Conservation (phyloP, 345 rosid species). For the Chamaenerion angustifolium region DNA sequence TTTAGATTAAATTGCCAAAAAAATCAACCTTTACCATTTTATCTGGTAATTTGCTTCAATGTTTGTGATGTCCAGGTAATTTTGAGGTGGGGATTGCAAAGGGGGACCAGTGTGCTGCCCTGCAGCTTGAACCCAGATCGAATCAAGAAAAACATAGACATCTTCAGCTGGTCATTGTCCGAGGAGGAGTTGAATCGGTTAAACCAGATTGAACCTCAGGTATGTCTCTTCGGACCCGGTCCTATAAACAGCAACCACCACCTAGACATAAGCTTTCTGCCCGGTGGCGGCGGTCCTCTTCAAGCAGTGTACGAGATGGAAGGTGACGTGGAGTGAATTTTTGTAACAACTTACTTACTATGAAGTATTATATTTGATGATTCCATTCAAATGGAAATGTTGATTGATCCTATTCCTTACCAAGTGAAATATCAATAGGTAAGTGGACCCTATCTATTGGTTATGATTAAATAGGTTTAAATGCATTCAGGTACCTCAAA, state of each 20-base stretch:
- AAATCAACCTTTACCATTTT: too few species aligned
- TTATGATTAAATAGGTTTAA: too few species aligned
- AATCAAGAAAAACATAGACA: conserved; percentile 36
- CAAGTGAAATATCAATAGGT: too few species aligned
- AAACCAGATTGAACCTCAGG: conserved; percentile 44
- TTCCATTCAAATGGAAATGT: too few species aligned
- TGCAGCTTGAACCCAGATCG: conserved; percentile 44
- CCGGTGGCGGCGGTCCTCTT: conserved; percentile 33
- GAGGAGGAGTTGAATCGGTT: conserved; percentile 32
- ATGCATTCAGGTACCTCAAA: too few species aligned
- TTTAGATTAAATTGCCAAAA: too few species aligned
- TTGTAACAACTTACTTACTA: too few species aligned
- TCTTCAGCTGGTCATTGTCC: conserved; percentile 34
- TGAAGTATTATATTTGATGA: too few species aligned
- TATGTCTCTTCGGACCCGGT: conserved; percentile 38
- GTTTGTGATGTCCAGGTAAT: conserved; percentile 20
- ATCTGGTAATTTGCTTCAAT: too few species aligned
- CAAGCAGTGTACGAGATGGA: conserved; percentile 41
- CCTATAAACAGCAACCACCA: conserved; percentile 13
- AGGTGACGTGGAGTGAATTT: conserved; percentile 24
- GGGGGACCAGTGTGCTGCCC: conserved; percentile 50
- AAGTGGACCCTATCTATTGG: too few species aligned
- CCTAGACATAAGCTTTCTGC: conserved; percentile 21
- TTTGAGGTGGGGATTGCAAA: conserved; percentile 50
- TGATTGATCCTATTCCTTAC: too few species aligned